Evolutionary conservation across 2,329 filamentous ascomycete genomes (phyloP).

Genomic region (Emergomyces pasteurianus): DNA sequence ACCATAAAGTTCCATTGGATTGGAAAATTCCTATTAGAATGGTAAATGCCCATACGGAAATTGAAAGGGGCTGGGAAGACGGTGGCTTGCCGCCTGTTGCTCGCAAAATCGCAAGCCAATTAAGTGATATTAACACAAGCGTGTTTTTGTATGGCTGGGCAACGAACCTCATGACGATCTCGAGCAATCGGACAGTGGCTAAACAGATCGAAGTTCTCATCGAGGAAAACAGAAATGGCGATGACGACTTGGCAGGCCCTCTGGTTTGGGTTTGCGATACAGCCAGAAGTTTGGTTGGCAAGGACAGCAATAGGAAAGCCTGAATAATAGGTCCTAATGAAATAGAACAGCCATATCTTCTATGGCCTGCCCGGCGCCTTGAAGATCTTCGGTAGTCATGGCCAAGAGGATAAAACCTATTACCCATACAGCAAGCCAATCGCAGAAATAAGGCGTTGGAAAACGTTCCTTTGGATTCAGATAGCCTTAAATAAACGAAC

Average conservation of each 20-base stretch:
- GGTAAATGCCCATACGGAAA: slow-evolving; percentile 37
- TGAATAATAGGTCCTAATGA: slow-evolving; percentile 6
- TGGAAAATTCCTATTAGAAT: slow-evolving; percentile 51
- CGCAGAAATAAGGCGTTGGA: background rate
- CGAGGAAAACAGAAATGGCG: slow-evolving; percentile 38
- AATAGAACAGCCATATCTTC: background rate
- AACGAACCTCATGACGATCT: slow-evolving; percentile 51
- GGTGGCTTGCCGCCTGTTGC: slow-evolving; percentile 36
- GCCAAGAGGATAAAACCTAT: background rate
- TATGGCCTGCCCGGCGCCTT: too few relatives aligned
- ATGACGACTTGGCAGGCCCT: slow-evolving; percentile 45
- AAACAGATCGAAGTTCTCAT: slow-evolving; percentile 52
- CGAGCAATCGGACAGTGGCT: slow-evolving; percentile 56
- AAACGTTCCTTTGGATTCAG: background rate
- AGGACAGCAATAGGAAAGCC: slow-evolving; percentile 41
- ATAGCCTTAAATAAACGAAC: background rate
- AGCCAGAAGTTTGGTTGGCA: slow-evolving; percentile 54
- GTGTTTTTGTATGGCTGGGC: slow-evolving; percentile 65
- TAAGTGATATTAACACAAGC: slow-evolving; percentile 53
- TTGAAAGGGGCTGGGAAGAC: slow-evolving; percentile 19
- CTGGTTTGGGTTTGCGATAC: slow-evolving; percentile 54
- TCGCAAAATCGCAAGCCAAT: slow-evolving; percentile 31
- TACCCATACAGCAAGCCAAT: background rate
- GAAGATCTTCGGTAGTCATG: background rate
- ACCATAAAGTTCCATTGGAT: slow-evolving; percentile 41